phyloP scores from a whole-genome alignment of 2,329 filamentous ascomycete genomes.

The Aureobasidium lini region DNA sequence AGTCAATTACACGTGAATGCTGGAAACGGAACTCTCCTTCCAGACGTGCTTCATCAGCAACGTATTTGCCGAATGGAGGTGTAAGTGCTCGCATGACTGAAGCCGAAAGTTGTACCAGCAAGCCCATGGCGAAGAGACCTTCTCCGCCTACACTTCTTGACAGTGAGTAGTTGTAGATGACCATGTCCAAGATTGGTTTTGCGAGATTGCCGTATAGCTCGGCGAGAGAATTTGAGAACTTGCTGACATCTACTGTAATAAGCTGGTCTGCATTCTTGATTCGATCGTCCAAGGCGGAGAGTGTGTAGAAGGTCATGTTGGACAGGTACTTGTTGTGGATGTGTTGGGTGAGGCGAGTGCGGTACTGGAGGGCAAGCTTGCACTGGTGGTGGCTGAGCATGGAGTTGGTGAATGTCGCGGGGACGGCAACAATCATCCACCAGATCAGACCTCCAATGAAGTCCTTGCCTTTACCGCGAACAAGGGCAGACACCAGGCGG shows the following conservation, averaged over 20 bases:
- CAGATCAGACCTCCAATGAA: constrained; percentile 83
- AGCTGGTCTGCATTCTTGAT: constrained; percentile 98
- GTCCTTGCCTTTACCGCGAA: constrained; percentile 83
- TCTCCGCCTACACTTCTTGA: constrained; percentile 94
- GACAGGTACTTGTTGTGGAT: constrained; percentile 94
- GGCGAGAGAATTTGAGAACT: constrained; percentile 90
- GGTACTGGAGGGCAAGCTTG: constrained; percentile 85
- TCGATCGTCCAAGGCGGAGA: constrained; percentile 88
- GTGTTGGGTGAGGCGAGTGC: constrained; percentile 83
- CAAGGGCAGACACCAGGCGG: constrained; percentile 80
- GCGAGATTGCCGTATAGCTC: constrained; percentile 95
- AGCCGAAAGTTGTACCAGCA: constrained; percentile 88
- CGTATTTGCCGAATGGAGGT: constrained; percentile 93
- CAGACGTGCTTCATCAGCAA: constrained; percentile 87
- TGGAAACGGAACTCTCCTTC: constrained; percentile 96
- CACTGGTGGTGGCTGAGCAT: constrained; percentile 99
- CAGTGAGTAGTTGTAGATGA: constrained; percentile 91
- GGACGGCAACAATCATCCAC: constrained; percentile 98
- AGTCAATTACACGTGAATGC: constrained; percentile 89
- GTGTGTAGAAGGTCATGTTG: constrained; percentile 96
- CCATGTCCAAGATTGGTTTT: constrained; percentile 89
- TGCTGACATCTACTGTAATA: constrained; percentile 91
- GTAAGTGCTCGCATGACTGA: constrained; percentile 90
- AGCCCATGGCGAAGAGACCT: constrained; percentile 88
- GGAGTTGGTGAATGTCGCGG: constrained; percentile 95